phyloP scores from a whole-genome alignment of 2,329 filamentous ascomycete genomes.

The Aspergillus aculeatus region DNA sequence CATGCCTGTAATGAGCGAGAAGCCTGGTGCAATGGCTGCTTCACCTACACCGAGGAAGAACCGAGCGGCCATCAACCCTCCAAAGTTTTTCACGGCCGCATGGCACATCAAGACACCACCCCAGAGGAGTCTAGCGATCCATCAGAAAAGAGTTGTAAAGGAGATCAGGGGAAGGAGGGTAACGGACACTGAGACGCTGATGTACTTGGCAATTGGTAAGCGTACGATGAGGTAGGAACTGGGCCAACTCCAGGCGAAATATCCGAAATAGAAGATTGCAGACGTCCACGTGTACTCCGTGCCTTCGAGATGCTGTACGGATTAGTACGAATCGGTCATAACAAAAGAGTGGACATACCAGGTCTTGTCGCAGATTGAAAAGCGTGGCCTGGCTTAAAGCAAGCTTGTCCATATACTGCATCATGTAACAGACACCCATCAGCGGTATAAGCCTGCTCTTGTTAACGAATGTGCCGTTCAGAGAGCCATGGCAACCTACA shows the following conservation, averaged over 20 bases:
- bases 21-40: constrained; percentile 32
- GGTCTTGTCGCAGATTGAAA: constrained; percentile 26
- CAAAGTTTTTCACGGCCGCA: constrained; percentile 29
- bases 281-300: constrained; percentile 33
- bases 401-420: constrained; percentile 33
- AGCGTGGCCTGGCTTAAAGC: constrained; percentile 32
- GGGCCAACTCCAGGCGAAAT: constrained; percentile 41
- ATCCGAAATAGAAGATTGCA: constrained; percentile 37
- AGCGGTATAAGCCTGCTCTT: constrained; percentile 26
- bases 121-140: constrained; percentile 30
- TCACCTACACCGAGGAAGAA: constrained; percentile 37
- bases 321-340: not conserved
- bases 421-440: constrained; percentile 32
- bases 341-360: constrained; percentile 14
- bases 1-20: constrained; percentile 40
- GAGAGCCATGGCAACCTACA: constrained; percentile 9
- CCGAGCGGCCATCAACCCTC: constrained; percentile 40
- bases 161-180: not conserved
- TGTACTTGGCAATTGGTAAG: constrained; percentile 29
- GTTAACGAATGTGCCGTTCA: not conserved
- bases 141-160: constrained; percentile 18
- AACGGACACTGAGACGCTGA: constrained; percentile 31
- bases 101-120: constrained; percentile 35
- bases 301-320: constrained; percentile 23
- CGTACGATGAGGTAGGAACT: constrained; percentile 39